phyloP scores from a whole-genome alignment of 1,284 basidiomycete genomes.

The Ceratobasidium sp. region DNA sequence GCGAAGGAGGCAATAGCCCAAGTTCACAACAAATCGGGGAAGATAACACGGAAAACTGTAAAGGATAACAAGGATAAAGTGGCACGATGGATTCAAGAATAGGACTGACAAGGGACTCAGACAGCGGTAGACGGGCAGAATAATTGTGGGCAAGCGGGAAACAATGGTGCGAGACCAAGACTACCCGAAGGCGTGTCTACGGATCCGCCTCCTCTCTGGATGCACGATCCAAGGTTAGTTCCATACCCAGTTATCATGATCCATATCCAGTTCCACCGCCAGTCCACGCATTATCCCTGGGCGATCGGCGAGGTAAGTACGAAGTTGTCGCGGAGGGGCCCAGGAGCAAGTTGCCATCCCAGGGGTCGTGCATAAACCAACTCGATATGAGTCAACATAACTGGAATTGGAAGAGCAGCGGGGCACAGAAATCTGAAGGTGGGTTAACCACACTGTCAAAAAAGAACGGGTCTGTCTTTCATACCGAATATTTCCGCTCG shows the following conservation, averaged over 20 bases:
- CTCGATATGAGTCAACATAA: conserved; percentile 38
- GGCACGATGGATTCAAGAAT: too few relatives aligned
- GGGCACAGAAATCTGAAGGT: conserved; percentile 10
- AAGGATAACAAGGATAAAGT: too few relatives aligned
- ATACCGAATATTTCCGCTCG: conserved; percentile 20
- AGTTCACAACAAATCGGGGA: too few relatives aligned
- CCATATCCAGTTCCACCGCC: conserved; percentile 36
- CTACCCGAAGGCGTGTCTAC: neutral
- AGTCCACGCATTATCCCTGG: conserved; percentile 31
- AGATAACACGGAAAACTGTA: too few relatives aligned
- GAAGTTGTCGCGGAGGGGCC: conserved; percentile 39
- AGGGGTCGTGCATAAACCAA: conserved; percentile 20
- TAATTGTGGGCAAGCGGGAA: too few relatives aligned
- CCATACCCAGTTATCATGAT: conserved; percentile 40
- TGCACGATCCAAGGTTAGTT: neutral
- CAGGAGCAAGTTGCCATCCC: conserved; percentile 18
- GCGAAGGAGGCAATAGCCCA: too few relatives aligned
- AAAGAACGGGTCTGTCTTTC: neutral
- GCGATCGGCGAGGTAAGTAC: conserved; percentile 26
- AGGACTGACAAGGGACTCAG: too few relatives aligned
- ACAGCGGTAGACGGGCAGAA: neutral
- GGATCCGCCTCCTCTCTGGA: neutral
- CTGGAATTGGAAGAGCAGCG: conserved; percentile 29
- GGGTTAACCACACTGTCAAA: neutral
- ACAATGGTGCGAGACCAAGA: neutral